Conservation (phyloP, 2,329 filamentous ascomycete genomes). For the Exophiala aquamarina region DNA sequence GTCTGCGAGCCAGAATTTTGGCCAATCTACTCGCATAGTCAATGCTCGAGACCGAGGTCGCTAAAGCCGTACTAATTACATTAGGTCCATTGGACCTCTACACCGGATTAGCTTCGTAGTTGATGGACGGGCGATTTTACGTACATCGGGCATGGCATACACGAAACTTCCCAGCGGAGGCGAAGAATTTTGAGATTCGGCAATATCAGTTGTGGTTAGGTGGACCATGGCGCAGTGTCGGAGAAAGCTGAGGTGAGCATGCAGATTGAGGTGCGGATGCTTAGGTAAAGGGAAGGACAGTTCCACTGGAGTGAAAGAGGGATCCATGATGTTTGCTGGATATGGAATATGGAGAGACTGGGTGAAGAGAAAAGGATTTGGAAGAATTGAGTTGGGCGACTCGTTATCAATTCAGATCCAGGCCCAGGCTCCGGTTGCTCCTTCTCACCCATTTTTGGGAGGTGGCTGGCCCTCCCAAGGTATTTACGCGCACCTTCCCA, state of each 20-base stretch:
- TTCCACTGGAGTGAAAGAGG: conserved; percentile 47
- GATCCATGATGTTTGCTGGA: conserved; percentile 24
- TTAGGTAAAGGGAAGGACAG: conserved; percentile 59
- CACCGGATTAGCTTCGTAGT: conserved; percentile 20
- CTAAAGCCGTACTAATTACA: conserved; percentile 72
- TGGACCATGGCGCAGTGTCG: conserved; percentile 56
- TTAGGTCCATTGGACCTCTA: conserved; percentile 43
- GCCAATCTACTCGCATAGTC: conserved; percentile 87
- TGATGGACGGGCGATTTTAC: conserved; percentile 28
- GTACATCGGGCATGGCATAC: conserved; percentile 87
- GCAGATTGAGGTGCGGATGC: conserved; percentile 56
- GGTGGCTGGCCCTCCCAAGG: too few relatives aligned
- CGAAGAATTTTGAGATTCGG: conserved; percentile 36
- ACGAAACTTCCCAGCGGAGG: conserved; percentile 82
- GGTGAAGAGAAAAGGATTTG: too few relatives aligned
- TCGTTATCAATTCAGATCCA: neutral
- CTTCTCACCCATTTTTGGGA: too few relatives aligned
- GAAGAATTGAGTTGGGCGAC: too few relatives aligned
- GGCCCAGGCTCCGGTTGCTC: too few relatives aligned
- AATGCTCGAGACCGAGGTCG: conserved; percentile 70
- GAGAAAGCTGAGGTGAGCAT: conserved; percentile 59
- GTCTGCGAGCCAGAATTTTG: conserved; percentile 74
- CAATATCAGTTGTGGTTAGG: conserved; percentile 54
- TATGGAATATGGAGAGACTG: too few relatives aligned
- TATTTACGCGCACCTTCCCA: too few relatives aligned